Evolutionary conservation across 768 basidiomycete species (phyloP).

Genomic region (Cyclocybe cylindracea): DNA sequence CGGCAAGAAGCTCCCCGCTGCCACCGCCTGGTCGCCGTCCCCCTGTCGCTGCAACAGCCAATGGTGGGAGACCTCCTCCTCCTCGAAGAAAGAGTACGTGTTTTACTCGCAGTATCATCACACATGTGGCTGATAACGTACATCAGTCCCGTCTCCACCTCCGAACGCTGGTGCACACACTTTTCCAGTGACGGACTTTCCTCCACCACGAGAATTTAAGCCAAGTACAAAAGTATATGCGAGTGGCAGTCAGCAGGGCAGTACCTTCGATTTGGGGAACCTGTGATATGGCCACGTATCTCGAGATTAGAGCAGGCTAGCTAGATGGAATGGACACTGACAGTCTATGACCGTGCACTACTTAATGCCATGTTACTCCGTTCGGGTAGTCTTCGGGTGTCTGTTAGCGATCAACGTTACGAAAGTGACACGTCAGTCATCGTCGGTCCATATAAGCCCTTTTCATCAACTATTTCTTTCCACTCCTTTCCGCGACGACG

Average conservation of each 20-base stretch:
- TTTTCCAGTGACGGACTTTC: slow-evolving; percentile 79
- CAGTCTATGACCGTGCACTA: background rate
- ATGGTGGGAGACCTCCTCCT: slow-evolving; percentile 31
- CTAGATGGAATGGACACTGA: background rate
- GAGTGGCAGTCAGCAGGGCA: slow-evolving; percentile 69
- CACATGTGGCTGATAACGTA: slow-evolving; percentile 12
- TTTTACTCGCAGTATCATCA: slow-evolving; percentile 14
- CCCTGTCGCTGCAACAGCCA: slow-evolving; percentile 15
- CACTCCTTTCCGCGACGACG: slow-evolving; percentile 29
- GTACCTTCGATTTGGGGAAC: slow-evolving; percentile 60
- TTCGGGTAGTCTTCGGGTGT: slow-evolving; percentile 1
- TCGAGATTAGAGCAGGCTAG: slow-evolving; percentile 4
- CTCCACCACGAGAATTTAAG: slow-evolving; percentile 69
- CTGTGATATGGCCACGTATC: slow-evolving; percentile 24
- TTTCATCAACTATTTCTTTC: slow-evolving; percentile 12
- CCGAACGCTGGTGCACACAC: slow-evolving; percentile 67
- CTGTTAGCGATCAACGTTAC: slow-evolving; percentile 20
- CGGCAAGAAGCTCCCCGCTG: slow-evolving; percentile 14
- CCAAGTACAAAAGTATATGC: slow-evolving; percentile 53
- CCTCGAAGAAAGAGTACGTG: slow-evolving; percentile 53
- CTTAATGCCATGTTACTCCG: background rate
- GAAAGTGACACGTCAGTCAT: slow-evolving; percentile 54
- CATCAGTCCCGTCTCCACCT: slow-evolving; percentile 48
- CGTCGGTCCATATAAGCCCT: slow-evolving; percentile 27
- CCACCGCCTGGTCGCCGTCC: slow-evolving; percentile 22